Conservation (phyloP, 805 yeast genomes). For the Candida nemodendra region DNA sequence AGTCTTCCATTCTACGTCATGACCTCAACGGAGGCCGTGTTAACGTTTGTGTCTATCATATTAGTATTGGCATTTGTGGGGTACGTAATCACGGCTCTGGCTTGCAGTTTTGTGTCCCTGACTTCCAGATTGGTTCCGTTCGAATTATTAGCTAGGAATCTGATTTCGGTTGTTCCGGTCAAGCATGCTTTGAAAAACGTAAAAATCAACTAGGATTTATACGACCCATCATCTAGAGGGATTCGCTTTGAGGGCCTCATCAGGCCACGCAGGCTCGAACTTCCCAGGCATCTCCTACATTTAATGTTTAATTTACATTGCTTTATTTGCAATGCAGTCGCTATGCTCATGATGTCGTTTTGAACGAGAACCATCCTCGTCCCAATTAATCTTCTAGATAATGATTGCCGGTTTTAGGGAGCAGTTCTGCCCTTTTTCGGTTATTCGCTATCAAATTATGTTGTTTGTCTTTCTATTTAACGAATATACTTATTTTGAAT, state of each 20-base stretch:
- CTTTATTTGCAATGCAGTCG: not conserved
- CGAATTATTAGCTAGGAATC: slow-evolving; percentile 1
- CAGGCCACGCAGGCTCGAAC: not conserved
- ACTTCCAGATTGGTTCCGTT: slow-evolving; percentile 1
- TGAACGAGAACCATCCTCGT: no score
- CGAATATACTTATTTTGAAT: no score
- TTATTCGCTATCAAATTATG: no score
- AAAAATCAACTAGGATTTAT: slow-evolving; percentile 1
- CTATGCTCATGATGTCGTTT: no score
- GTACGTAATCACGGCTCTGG: slow-evolving; percentile 10
- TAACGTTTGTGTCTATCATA: slow-evolving; percentile 14
- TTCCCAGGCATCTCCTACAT: not conserved
- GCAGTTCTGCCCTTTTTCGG: no score
- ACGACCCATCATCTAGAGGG: not conserved
- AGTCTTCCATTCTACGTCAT: slow-evolving; percentile 23
- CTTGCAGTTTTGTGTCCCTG: slow-evolving; percentile 1
- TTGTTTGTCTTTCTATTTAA: no score
- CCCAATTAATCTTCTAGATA: no score
- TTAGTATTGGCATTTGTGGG: slow-evolving; percentile 6
- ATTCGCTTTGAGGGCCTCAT: not conserved
- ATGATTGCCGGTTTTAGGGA: no score
- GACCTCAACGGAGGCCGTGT: slow-evolving; percentile 20
- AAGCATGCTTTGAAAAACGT: not conserved
- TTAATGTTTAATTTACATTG: not conserved
- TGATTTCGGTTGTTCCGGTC: slow-evolving; percentile 4